Base-by-base conservation (phyloP, 2,329 filamentous ascomycete species). In the Fusarium tuaranense region DNA sequence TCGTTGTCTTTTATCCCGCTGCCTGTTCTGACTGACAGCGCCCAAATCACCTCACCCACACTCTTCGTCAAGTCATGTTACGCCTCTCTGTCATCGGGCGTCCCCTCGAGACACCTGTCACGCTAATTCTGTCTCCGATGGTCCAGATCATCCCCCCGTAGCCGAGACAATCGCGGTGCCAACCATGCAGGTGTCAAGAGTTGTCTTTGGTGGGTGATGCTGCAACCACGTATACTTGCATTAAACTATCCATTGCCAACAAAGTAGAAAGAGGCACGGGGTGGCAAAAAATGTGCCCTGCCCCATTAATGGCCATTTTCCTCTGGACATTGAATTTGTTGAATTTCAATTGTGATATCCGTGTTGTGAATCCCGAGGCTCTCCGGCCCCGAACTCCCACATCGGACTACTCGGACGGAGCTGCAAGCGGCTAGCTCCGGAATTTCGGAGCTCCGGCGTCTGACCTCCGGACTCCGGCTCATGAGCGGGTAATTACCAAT, bases 81-180 rank as follows among this genome's bases (percentile, higher is more conserved):
- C 61, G 20, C 16, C 27, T 32, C 51, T 38, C 61, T 71, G 69
- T 68, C 69, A 71, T 46, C 44, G 22, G 46, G 46, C 59, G 44
- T 53, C 48, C 25, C 46, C 39, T 64, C 46, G 4, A 48, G 18
- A 27, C 32, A 39, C 48, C 59, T 68, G 67, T 64, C 70, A 73
- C 63, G 71, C 73, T 51, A 44, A 64, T 69, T 38, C 22, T 39
- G 34, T 62, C 20, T 32, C 32, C 41, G 48, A 36, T 20, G 27
- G 58, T 41, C 39, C 32, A 46, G 36, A 27, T 44, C 30, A 46
- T 41, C 30, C 63, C 55, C 39, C 48, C 51, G 53, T 68, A 62
- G 32, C 60, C 55, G 71, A 68, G 68, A 58, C 71, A 68, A 39
- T 71, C 51, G 57, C 63, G 64, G 62, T 39, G 67, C 67, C 58